A percentile compares a stretch with the other conserved stretches of the same genome.
phyloP scores from a whole-genome alignment of 2,329 filamentous ascomycete genomes.

The Plenodomus biglobosus region DNA sequence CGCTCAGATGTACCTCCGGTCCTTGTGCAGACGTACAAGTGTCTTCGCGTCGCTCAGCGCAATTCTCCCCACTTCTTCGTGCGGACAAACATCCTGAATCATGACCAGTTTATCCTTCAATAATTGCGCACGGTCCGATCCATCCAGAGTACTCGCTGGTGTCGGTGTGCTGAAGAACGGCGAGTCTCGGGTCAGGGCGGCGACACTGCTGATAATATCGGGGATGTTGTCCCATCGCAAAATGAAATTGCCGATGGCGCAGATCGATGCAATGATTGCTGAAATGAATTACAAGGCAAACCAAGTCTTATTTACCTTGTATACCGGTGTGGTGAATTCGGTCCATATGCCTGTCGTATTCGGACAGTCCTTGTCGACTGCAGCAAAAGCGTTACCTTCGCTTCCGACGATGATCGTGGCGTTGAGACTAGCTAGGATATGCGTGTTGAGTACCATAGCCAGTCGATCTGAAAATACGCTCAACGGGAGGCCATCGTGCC shows the following conservation, averaged over 20 bases:
- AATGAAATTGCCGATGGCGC: conserved; percentile 6
- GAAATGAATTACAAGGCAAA: conserved; percentile 1
- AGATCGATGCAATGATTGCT: conserved; percentile 2
- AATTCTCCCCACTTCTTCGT: conserved; percentile 13
- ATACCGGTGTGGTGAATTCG: background rate
- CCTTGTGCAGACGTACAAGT: background rate
- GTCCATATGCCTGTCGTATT: background rate
- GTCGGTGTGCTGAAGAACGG: conserved; percentile 7
- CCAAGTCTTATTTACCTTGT: background rate
- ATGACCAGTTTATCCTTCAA: conserved; percentile 13
- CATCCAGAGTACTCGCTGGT: conserved; percentile 5
- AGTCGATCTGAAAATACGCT: conserved; percentile 6
- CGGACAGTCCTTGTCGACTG: background rate
- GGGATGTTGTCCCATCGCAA: conserved; percentile 1
- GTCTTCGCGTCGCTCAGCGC: conserved; percentile 5
- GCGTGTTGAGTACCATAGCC: conserved; percentile 13
- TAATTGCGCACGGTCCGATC: conserved; percentile 6
- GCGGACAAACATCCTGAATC: conserved; percentile 17
- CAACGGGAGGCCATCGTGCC: background rate
- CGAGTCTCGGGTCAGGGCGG: conserved; percentile 9
- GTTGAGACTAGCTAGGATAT: conserved; percentile 1
- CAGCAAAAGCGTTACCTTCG: background rate
- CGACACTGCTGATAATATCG: conserved; percentile 13
- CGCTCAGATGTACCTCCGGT: background rate
- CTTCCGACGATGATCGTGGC: conserved; percentile 1